Evolutionary conservation across 2,329 filamentous ascomycete genomes (phyloP).

Genomic region (Diaporthe sp.): DNA sequence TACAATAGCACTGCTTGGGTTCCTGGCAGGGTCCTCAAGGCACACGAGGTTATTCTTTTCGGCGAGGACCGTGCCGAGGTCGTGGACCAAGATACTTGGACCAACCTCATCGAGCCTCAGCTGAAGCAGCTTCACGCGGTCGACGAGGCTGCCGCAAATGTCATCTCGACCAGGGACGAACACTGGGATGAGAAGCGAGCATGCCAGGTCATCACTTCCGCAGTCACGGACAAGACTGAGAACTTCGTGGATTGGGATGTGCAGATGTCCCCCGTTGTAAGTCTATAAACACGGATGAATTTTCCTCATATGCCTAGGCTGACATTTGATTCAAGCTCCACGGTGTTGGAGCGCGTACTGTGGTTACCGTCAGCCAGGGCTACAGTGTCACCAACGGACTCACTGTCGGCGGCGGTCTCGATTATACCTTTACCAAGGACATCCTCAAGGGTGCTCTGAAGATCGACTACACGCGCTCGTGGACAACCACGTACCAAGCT

Average conservation of each 20-base stretch:
- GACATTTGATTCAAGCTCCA: not conserved
- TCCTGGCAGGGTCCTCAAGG: not conserved
- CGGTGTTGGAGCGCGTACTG: not conserved
- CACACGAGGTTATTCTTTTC: not conserved
- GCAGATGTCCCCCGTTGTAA: constrained; percentile 11
- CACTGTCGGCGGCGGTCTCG: not conserved
- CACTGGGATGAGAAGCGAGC: constrained; percentile 8
- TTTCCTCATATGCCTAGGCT: too few species aligned
- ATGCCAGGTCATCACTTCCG: constrained; percentile 1
- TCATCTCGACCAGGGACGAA: not conserved
- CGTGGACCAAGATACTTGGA: constrained; percentile 1
- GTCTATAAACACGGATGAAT: too few species aligned
- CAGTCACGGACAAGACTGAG: constrained; percentile 7
- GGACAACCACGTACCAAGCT: constrained; percentile 4
- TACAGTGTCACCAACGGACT: constrained; percentile 13
- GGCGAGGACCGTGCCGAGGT: constrained; percentile 2
- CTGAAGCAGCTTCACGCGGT: not conserved
- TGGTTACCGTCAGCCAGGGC: constrained; percentile 2
- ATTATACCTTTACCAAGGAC: constrained; percentile 1
- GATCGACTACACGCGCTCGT: constrained; percentile 12
- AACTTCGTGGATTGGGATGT: constrained; percentile 15
- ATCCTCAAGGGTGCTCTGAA: not conserved
- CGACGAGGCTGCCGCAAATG: not conserved
- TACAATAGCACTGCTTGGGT: constrained; percentile 3
- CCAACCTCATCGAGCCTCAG: constrained; percentile 2